phyloP scores from a whole-genome alignment of 1,139 yeast species.

The Suhomyces bokatorum region DNA sequence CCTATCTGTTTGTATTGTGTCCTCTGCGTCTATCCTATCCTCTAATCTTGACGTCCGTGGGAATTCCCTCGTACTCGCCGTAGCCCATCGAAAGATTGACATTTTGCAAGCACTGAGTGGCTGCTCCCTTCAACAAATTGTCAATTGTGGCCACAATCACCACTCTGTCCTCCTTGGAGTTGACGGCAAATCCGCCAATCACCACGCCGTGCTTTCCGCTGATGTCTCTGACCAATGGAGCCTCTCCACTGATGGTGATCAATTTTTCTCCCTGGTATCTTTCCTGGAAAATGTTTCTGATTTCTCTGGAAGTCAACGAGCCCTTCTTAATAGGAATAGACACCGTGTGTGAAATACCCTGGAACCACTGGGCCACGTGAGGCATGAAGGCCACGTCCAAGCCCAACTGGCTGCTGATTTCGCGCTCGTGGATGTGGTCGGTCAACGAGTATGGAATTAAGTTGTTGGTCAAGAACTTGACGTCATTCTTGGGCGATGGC shows the following conservation, averaged over 20 bases:
- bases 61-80: constrained; percentile 94
- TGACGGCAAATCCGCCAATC: constrained; percentile 94
- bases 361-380: constrained; percentile 99
- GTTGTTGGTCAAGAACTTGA: constrained; percentile 70
- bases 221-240: constrained; percentile 88
- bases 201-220: constrained; percentile 93
- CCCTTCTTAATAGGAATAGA: constrained; percentile 78
- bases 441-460: constrained; percentile 94
- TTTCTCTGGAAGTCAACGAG: constrained; percentile 74
- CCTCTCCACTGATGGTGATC: constrained; percentile 81
- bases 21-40: constrained; percentile 23
- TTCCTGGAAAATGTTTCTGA: constrained; percentile 83
- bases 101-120: constrained; percentile 96
- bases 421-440: constrained; percentile 94
- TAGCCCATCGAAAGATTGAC: constrained; percentile 87
- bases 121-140: constrained; percentile 95
- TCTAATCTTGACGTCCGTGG: constrained; percentile 54
- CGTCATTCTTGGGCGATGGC: constrained; percentile 94
- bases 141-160: constrained; percentile 95
- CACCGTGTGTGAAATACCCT: constrained; percentile 91
- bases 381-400: constrained; percentile 86
- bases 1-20: background rate
- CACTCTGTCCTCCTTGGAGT: constrained; percentile 83
- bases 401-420: constrained; percentile 80
- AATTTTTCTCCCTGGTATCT: constrained; percentile 86